A percentile compares a stretch with the other conserved stretches of the same genome.
Conservation (phyloP, 441 rosid species). For the Arabidopsis hybrid region DNA sequence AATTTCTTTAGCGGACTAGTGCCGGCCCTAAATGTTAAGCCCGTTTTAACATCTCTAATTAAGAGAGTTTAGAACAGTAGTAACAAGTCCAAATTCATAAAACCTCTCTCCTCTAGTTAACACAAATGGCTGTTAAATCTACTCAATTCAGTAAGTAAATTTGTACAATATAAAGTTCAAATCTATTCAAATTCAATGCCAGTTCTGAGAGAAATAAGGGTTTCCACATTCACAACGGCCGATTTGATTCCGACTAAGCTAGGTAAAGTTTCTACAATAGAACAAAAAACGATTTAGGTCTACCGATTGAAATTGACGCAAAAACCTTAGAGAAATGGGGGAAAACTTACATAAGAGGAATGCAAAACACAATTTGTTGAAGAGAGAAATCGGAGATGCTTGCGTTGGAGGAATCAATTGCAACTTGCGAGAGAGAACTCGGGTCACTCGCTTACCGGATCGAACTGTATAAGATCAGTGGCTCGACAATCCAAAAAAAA, state of each 20-base stretch:
- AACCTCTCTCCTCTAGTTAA: not conserved
- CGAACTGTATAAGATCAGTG: too few species aligned
- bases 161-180: not conserved
- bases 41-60: too few species aligned
- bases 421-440: too few species aligned
- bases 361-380: not conserved
- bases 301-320: slow-evolving; percentile 1
- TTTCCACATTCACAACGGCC: not conserved
- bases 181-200: not conserved
- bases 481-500: too few species aligned
- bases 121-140: not conserved
- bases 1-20: too few species aligned
- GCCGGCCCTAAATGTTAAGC: too few species aligned
- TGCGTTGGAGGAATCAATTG: not conserved
- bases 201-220: not conserved
- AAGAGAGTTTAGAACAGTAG: not conserved
- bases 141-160: not conserved
- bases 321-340: not conserved
- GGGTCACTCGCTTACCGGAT: too few species aligned
- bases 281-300: not conserved
- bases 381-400: not conserved
- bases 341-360: not conserved
- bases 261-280: not conserved
- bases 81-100: not conserved
- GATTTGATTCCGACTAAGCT: not conserved